Evolutionary conservation across 257 asterid genomes (phyloP).

Genomic region (Paulownia fortunei): DNA sequence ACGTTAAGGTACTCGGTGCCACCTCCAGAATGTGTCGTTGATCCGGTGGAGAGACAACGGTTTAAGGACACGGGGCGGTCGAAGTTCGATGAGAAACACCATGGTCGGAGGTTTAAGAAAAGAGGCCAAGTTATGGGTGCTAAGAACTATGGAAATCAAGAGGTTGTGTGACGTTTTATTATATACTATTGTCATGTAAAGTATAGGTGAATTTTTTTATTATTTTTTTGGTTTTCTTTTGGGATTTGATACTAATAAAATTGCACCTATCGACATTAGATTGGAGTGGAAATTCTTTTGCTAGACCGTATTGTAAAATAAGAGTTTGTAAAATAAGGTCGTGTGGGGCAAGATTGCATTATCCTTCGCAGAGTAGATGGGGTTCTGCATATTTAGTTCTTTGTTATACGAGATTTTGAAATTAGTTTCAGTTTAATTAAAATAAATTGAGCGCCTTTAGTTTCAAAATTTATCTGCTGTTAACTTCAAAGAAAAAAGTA

Average conservation of each 20-base stretch:
- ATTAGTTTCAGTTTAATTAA: neutral
- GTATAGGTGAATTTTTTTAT: constrained; percentile 26
- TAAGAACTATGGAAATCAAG: constrained; percentile 47
- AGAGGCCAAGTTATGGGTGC: constrained; percentile 42
- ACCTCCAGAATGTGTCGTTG: constrained; percentile 73
- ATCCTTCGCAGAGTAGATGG: too few relatives aligned
- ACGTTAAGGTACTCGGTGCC: constrained; percentile 59
- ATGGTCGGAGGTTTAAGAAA: constrained; percentile 49
- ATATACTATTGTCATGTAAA: constrained; percentile 19
- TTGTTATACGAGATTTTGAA: neutral
- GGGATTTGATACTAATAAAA: constrained; percentile 29
- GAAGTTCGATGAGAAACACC: constrained; percentile 55
- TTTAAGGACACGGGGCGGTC: constrained; percentile 75
- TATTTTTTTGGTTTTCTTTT: neutral
- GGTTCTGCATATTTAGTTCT: too few relatives aligned
- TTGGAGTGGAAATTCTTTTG: constrained; percentile 31
- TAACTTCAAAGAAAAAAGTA: too few relatives aligned
- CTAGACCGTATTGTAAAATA: constrained; percentile 24
- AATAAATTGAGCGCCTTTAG: too few relatives aligned
- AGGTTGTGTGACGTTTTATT: constrained; percentile 39
- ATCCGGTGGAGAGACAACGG: constrained; percentile 46
- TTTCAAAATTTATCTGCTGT: too few relatives aligned
- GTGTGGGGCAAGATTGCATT: too few relatives aligned
- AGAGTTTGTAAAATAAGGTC: neutral
- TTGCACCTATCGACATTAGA: neutral